phyloP scores from a whole-genome alignment of 306 rosid genomes.

The Purshia tridentata region DNA sequence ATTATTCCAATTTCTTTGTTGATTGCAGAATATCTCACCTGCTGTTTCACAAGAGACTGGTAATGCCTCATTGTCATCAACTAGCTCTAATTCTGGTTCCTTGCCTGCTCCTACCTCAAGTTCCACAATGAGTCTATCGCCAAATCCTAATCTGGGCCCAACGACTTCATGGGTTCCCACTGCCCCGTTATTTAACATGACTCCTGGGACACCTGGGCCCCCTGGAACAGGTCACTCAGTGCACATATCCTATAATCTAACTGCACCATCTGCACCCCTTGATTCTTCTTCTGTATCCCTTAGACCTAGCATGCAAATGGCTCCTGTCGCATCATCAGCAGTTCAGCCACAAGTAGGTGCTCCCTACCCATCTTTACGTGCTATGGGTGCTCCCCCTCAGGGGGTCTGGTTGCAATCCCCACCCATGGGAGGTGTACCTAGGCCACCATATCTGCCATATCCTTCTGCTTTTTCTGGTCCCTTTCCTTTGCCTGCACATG shows the following conservation, averaged over 20 bases:
- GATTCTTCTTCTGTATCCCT: conserved; percentile 46
- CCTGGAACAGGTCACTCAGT: conserved; percentile 58
- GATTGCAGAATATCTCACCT: conserved; percentile 45
- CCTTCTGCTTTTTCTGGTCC: conserved; percentile 66
- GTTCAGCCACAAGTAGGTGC: conserved; percentile 44
- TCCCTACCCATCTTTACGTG: conserved; percentile 57
- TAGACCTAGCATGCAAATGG: conserved; percentile 55
- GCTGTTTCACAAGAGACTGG: conserved; percentile 41
- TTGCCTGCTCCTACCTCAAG: conserved; percentile 37
- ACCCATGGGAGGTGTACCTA: conserved; percentile 59
- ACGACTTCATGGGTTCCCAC: conserved; percentile 53
- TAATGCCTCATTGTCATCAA: conserved; percentile 44
- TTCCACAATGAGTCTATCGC: conserved; percentile 35
- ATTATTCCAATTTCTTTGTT: conserved; percentile 28
- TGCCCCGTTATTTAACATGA: conserved; percentile 42
- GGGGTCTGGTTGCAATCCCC: conserved; percentile 82
- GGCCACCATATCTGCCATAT: conserved; percentile 67
- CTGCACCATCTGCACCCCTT: conserved; percentile 31
- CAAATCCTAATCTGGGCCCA: conserved; percentile 50
- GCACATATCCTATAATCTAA: conserved; percentile 39
- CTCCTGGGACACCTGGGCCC: conserved; percentile 59
- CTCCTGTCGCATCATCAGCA: conserved; percentile 35
- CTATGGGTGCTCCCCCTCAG: conserved; percentile 62
- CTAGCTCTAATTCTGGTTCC: conserved; percentile 41
- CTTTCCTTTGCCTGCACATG: conserved; percentile 64